Evolutionary conservation across 106 monocot species (phyloP), one percentile per base, ranked within the genome.

Genomic region (Gastrodia elata): DNA sequence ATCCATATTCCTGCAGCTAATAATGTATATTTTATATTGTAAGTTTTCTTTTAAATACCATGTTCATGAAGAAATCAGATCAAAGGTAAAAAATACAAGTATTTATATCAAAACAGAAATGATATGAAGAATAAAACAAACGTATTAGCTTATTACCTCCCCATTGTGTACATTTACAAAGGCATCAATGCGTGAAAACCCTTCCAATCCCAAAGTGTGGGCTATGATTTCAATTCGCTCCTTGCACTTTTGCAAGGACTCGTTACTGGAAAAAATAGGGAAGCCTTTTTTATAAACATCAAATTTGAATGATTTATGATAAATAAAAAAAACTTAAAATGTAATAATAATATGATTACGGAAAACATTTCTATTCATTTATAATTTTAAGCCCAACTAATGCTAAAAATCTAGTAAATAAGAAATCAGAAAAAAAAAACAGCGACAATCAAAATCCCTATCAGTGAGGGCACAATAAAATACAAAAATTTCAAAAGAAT

Each of bases 151-250:
- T 27, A 48, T 78, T 82, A 96, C 91, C 87, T 92, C 87, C 20
- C 91, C 91, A 81, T 27, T 92, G 34, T 73, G 76, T 5, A 89
- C 89, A 79, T 87, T 91, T 8, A 95, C 82, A 74, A 91, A 91
- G 67, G 91, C 89, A 86, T 95, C 95, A 73, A 95, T 86, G 5
- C 91, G 89, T 49, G 95, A 91, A 76, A 95, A 84, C 0, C 95
- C 95, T 85, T 95, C 95, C 82, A 95, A 78, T 68, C 78, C 89
- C 74, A 91, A 75, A 58, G 79, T 72, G 74, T 91, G 87, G 56
- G 95, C 91, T 58, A 92, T 80, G 30, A 81, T 18, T 71, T 95
- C 91, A 57, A 95, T 89, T 18, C 87, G 76, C 30, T 85, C 71
- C 78, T 96, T 91, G 43, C 89, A 92, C 44, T 55, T 85, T 70